phyloP scores from a whole-genome alignment of 352 stramenopile species.

The Blastocystis sp. region DNA sequence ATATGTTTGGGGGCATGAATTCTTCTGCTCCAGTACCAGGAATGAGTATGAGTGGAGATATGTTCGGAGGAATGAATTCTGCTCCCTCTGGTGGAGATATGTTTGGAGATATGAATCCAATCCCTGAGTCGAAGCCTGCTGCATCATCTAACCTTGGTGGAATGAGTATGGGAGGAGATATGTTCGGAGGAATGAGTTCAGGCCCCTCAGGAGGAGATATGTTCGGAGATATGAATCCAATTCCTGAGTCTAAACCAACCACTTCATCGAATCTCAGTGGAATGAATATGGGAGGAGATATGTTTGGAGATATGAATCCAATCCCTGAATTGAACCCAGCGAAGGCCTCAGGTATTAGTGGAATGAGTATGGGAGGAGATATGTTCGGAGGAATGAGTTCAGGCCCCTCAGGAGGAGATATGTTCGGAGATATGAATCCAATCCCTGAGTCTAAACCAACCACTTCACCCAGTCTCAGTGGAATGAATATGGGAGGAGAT shows the following conservation, averaged over 20 bases:
- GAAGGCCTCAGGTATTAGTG: neutral
- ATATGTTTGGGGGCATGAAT: constrained; percentile 34
- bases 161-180: constrained; percentile 14
- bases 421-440: constrained; percentile 41
- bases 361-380: constrained; percentile 55
- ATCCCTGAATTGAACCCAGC: neutral
- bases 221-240: constrained; percentile 63
- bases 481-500: constrained; percentile 33
- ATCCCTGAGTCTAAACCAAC: neutral
- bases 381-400: constrained; percentile 61
- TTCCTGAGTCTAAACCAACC: neutral
- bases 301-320: constrained; percentile 65
- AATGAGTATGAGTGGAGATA: constrained; percentile 16
- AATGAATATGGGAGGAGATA: constrained; percentile 52
- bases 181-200: constrained; percentile 57
- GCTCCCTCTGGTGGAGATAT: constrained; percentile 15
- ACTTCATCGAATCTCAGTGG: neutral
- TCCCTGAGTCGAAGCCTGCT: neutral
- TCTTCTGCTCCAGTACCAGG: constrained; percentile 17
- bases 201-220: constrained; percentile 20
- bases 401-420: constrained; percentile 12
- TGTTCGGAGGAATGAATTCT: constrained; percentile 43
- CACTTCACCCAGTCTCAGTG: neutral
- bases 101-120: constrained; percentile 63
- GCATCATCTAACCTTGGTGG: neutral